Evolutionary conservation across 1,139 yeast genomes (phyloP), one percentile per base, ranked within the genome.

Genomic region (Candida pseudoviswanathii): DNA sequence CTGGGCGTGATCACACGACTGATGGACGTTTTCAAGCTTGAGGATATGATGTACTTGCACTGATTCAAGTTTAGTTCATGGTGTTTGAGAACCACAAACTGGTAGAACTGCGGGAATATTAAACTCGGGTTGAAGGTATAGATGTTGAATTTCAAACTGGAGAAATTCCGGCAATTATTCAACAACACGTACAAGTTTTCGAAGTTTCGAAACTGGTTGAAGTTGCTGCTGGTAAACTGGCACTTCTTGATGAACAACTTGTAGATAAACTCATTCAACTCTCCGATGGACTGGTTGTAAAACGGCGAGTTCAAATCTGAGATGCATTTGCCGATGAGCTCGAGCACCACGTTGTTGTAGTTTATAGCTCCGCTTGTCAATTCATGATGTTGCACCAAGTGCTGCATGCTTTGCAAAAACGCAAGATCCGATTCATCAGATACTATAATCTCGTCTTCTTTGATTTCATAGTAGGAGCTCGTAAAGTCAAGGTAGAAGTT

Each of bases 81-180:
- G 30, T 32, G 24, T 16, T 33, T 29, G 5, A 27, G 3, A 4
- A 48, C 33, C 10, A 46, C 33, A 38, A 54, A 55, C 10, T 55
- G 49, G 51, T 67, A 65, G 51, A 67, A 67, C 24, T 50, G 45
- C 2, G 70, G 71, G 49, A 65, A 68, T 42, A 65, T 46, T 16
- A 68, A 51, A 11, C 58, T 58, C 2, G 72, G 71, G 21, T 64
- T 60, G 24, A 58, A 57, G 1, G 70, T 62, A 30, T 59, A 60
- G 31, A 56, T 49, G 26, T 56, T 55, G 30, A 55, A 51, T 24
- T 51, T 52, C n/a, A 56, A 41, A 16, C 41, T 46, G 11, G 46
- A 27, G 43, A 55, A 58, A 36, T 51, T 53, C n/a, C 26, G 37
- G n/a, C 52, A 46, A 10, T 48, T 41, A 32, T 52, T 49, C 7